Conservation (phyloP, 441 rosid genomes). For the Aleurites moluccanus region DNA sequence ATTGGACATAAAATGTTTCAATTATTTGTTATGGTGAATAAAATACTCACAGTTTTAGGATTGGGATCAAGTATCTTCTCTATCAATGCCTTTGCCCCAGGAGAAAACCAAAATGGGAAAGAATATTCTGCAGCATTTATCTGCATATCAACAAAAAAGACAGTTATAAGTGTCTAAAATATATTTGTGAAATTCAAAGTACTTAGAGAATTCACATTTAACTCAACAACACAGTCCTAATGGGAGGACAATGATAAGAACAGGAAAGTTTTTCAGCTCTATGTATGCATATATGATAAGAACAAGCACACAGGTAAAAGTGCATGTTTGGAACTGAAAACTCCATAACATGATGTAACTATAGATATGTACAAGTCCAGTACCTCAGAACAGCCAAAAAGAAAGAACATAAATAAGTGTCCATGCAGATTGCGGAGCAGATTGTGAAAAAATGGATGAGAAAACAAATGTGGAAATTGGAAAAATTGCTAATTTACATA, state of each 20-base stretch:
- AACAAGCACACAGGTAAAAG: neutral
- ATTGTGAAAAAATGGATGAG: neutral
- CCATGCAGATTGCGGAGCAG: neutral
- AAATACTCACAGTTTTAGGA: slow-evolving; percentile 73
- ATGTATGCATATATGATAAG: neutral
- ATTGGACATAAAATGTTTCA: slow-evolving; percentile 5
- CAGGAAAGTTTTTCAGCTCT: neutral
- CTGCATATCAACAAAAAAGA: slow-evolving; percentile 40
- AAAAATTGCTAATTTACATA: neutral
- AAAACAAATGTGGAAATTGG: neutral
- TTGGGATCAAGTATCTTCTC: slow-evolving; percentile 76
- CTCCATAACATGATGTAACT: neutral
- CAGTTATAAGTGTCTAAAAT: slow-evolving; percentile 22
- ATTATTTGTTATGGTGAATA: slow-evolving; percentile 11
- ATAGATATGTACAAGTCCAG: neutral
- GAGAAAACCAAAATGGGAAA: slow-evolving; percentile 84
- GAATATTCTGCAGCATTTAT: slow-evolving; percentile 74
- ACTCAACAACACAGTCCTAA: slow-evolving; percentile 2
- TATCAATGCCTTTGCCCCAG: slow-evolving; percentile 62
- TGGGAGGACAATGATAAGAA: slow-evolving; percentile 5
- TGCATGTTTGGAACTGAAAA: slow-evolving; percentile 10
- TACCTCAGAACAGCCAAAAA: slow-evolving; percentile 5
- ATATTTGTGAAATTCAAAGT: slow-evolving; percentile 14
- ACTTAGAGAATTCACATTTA: slow-evolving; percentile 11
- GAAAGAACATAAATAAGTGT: neutral